Evolutionary conservation across 768 basidiomycete species (phyloP).

Genomic region (Naematelia aurantialba): DNA sequence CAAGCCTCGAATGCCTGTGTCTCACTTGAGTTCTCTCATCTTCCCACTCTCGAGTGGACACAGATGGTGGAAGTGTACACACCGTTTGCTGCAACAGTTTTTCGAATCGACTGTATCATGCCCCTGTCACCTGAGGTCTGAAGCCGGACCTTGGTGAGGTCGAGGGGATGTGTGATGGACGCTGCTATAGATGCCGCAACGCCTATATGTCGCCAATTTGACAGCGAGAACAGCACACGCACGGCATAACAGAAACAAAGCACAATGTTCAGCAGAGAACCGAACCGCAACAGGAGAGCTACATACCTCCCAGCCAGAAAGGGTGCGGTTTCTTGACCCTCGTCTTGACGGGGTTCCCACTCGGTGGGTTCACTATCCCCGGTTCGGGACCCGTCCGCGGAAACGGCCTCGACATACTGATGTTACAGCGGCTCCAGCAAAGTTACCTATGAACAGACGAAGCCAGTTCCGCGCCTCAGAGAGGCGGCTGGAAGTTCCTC

Average conservation of each 20-base stretch:
- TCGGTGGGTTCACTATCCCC: constrained; percentile 3
- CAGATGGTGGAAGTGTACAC: neutral
- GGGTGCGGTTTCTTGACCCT: constrained; percentile 35
- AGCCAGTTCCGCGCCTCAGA: no score
- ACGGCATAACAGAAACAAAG: neutral
- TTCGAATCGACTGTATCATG: constrained; percentile 76
- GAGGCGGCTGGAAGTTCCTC: no score
- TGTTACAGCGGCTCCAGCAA: no score
- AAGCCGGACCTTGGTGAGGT: constrained; percentile 74
- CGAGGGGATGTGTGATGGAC: constrained; percentile 35
- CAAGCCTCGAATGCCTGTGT: constrained; percentile 58
- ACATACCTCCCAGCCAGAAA: constrained; percentile 41
- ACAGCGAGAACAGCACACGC: neutral
- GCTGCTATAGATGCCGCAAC: constrained; percentile 40
- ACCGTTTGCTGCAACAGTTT: constrained; percentile 78
- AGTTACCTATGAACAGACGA: no score
- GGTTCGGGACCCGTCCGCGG: neutral
- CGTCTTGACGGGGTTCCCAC: neutral
- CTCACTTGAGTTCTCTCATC: neutral
- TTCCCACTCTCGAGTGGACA: neutral
- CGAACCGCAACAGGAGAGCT: neutral
- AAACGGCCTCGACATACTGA: neutral
- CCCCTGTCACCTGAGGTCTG: constrained; percentile 89
- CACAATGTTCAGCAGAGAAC: neutral
- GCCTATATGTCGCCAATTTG: constrained; percentile 12